Evolutionary conservation across 139 green algal genomes (phyloP), one percentile per base, ranked within the genome.

Genomic region (Zygnema circumcarinatum): DNA sequence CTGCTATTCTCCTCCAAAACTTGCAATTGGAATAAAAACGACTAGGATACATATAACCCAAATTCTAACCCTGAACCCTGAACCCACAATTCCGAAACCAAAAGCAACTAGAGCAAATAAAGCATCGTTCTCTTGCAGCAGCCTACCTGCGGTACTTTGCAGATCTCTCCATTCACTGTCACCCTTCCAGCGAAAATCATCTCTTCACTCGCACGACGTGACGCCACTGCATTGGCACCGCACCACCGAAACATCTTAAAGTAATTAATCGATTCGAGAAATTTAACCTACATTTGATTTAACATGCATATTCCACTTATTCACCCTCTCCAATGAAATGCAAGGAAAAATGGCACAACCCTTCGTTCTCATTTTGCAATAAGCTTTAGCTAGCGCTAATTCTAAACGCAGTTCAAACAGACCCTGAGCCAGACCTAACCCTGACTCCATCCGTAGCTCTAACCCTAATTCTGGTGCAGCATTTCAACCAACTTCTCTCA

Each of bases 101-200:
- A n/a, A n/a, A n/a, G n/a, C n/a, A n/a, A n/a, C n/a, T n/a, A n/a
- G n/a, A n/a, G n/a, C n/a, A n/a, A n/a, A n/a, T n/a, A n/a, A n/a
- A n/a, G n/a, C n/a, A n/a, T n/a, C n/a, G n/a, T n/a, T n/a, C n/a
- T n/a, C n/a, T n/a, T n/a, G n/a, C n/a, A n/a, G n/a, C n/a, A 40
- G 1, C 83, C 31, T 35, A 91, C 87, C n/a, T 93, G 92, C 21
- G 93, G 95, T 83, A 94, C 82, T 0, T 41, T 91, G 1, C 98
- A 93, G 0, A 94, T 73, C 31, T 87, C 42, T 16, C 94, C 95
- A 73, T 99, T 98, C 0, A 99, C 95, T 22, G 85, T 90, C 0
- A 99, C 96, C 22, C 89, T 83, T 1, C 96, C 95, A 1, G 76
- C 85, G 0, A 92, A 92, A 2, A 99, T 95, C 0, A 99, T 81